Evolutionary conservation across 75 land plant genomes (phyloP).

Genomic region (Pinus taeda): DNA sequence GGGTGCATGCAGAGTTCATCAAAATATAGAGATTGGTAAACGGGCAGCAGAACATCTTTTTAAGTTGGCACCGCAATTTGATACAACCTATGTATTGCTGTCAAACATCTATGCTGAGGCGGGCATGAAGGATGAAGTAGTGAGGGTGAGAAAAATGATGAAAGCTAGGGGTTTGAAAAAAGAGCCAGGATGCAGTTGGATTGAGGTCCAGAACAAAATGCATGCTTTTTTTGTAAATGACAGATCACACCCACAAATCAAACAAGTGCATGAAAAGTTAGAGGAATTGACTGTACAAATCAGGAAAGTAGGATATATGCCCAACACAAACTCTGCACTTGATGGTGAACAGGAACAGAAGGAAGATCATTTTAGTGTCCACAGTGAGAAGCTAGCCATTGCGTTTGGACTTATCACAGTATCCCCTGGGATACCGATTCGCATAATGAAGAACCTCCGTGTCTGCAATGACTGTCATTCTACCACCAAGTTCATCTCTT

Average conservation of each 20-base stretch:
- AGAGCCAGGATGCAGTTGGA: slow-evolving; percentile 11
- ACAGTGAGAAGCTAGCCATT: slow-evolving; percentile 20
- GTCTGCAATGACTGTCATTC: slow-evolving; percentile 19
- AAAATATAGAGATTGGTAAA: slow-evolving; percentile 8
- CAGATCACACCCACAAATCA: slow-evolving; percentile 5
- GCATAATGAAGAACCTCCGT: slow-evolving; percentile 19
- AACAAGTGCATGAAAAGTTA: slow-evolving; percentile 10
- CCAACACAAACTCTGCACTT: slow-evolving; percentile 3
- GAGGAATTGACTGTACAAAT: slow-evolving; percentile 6
- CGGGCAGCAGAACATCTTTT: slow-evolving; percentile 6
- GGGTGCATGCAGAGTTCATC: slow-evolving; percentile 13
- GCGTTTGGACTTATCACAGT: slow-evolving; percentile 15
- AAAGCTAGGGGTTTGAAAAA: slow-evolving; percentile 2
- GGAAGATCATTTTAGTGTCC: slow-evolving; percentile 8
- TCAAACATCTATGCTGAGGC: slow-evolving; percentile 1
- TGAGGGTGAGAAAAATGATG: not conserved
- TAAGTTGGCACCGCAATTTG: not conserved
- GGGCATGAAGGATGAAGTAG: not conserved
- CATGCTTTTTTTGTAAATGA: slow-evolving; percentile 14
- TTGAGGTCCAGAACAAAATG: slow-evolving; percentile 10
- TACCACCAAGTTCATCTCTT: slow-evolving; percentile 13
- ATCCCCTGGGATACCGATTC: slow-evolving; percentile 11
- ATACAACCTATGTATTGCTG: not conserved
- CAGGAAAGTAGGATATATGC: slow-evolving; percentile 11
- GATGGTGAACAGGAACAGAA: slow-evolving; percentile 2